Conservation (phyloP, 179 eudicot genomes). For the Nepenthes alata region DNA sequence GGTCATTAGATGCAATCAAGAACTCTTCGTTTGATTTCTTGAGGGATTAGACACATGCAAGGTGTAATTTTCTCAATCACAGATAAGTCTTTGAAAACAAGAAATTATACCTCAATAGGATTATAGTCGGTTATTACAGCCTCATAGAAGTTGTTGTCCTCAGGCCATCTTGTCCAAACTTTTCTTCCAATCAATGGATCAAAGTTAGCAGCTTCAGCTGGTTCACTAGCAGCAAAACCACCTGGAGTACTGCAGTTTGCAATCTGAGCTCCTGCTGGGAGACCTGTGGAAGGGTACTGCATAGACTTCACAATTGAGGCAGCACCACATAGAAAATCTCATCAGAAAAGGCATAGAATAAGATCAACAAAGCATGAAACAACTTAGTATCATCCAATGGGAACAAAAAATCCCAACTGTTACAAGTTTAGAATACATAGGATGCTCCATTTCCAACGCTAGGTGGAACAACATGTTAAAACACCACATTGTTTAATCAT, state of each 20-base stretch:
- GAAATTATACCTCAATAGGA: constrained; percentile 13
- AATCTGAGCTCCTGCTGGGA: constrained; percentile 36
- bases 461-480: too few species aligned
- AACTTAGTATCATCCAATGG: not conserved
- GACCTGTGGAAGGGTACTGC: constrained; percentile 39
- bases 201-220: constrained; percentile 26
- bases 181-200: constrained; percentile 48
- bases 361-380: not conserved
- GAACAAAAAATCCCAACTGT: not conserved
- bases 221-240: constrained; percentile 24
- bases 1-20: too few species aligned
- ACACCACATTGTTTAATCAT: too few species aligned
- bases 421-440: too few species aligned
- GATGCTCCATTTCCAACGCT: too few species aligned
- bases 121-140: constrained; percentile 40
- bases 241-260: constrained; percentile 22
- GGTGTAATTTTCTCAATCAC: too few species aligned
- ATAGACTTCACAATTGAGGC: constrained; percentile 17
- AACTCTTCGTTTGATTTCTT: too few species aligned
- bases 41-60: too few species aligned
- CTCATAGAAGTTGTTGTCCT: constrained; percentile 59
- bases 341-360: constrained; percentile 1
- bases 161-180: constrained; percentile 70
- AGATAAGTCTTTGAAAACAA: not conserved
- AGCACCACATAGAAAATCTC: not conserved